These are phyloP conservation scores for Didymella sp. DNA, from an alignment of 2,329 filamentous ascomycete species.

Conservation along the genomic window DNA sequence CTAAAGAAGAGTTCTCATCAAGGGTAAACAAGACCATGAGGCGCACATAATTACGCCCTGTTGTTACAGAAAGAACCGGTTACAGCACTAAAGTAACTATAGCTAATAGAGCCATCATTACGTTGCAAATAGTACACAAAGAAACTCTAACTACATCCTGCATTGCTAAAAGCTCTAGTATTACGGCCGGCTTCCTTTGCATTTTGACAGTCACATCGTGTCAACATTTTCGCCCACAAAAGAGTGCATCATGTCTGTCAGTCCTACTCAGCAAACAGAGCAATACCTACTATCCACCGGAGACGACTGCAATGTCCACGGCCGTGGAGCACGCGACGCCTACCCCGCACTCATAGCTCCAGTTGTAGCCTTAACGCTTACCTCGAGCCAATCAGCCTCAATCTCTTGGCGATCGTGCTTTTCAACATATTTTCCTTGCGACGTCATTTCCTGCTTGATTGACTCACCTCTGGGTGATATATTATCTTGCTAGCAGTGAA, in stretches of 20 bases:
- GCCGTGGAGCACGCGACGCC: conserved; percentile 5
- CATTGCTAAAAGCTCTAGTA: no score
- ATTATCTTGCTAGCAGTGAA: background rate
- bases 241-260: background rate
- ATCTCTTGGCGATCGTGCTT: conserved; percentile 7
- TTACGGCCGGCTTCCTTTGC: no score
- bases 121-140: no score
- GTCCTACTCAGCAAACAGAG: background rate
- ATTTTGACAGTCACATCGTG: no score
- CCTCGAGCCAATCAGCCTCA: conserved; percentile 13
- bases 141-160: no score
- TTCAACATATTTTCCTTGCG: background rate
- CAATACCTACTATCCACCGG: background rate
- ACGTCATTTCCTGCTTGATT: background rate
- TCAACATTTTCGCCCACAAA: no score
- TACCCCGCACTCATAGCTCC: conserved; percentile 13
- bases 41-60: no score
- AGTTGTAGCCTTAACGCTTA: conserved; percentile 2
- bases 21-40: no score
- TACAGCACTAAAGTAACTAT: no score
- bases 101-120: no score
- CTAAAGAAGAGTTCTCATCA: no score
- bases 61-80: no score
- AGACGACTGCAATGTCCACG: background rate
- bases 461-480: background rate